Conservation (phyloP, 768 basidiomycete genomes). For the Crepidotus variabilis region DNA sequence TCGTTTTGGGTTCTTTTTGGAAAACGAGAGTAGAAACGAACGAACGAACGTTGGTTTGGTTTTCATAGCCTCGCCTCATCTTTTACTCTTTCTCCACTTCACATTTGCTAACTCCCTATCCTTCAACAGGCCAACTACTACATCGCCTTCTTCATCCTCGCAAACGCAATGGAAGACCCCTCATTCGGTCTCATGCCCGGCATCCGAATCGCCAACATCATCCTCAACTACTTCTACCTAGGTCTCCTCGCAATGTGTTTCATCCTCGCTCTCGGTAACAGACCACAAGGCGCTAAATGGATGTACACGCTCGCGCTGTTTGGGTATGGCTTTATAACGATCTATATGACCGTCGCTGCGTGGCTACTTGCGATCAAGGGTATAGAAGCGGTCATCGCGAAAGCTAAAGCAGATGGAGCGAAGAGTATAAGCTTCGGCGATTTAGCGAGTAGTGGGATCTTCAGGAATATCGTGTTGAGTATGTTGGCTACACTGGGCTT, state of each 20-base stretch:
- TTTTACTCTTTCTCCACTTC: background rate
- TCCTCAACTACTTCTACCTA: conserved; percentile 85
- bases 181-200: conserved; percentile 46
- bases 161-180: conserved; percentile 67
- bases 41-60: no score
- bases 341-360: conserved; percentile 93
- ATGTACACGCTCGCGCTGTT: conserved; percentile 82
- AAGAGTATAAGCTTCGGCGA: conserved; percentile 30
- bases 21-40: no score
- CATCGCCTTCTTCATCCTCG: conserved; percentile 81
- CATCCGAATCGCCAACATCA: conserved; percentile 70
- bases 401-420: conserved; percentile 39
- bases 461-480: conserved; percentile 84
- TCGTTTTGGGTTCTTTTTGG: no score
- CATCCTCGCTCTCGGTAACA: conserved; percentile 82
- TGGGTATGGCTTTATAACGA: conserved; percentile 85
- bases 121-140: conserved; percentile 75
- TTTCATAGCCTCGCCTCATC: background rate
- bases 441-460: conserved; percentile 75
- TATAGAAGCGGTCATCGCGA: conserved; percentile 46
- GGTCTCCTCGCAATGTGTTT: conserved; percentile 87
- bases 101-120: no score
- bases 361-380: conserved; percentile 84
- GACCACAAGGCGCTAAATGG: conserved; percentile 88
- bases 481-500: conserved; percentile 85